phyloP scores from a whole-genome alignment of 345 rosid species.

The Hypericum perforatum region DNA sequence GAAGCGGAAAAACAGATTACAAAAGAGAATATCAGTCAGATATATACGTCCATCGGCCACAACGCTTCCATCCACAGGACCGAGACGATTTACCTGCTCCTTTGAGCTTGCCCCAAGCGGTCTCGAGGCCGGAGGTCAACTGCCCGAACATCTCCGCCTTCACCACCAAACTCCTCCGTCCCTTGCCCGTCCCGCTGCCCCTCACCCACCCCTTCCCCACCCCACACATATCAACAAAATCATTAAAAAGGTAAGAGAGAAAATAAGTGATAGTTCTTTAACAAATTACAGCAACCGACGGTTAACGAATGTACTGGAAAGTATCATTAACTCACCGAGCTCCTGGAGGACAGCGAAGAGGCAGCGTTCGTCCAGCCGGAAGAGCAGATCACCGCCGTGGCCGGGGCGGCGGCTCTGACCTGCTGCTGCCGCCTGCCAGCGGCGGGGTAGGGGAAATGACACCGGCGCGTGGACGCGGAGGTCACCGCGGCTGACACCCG shows the following conservation, averaged over 20 bases:
- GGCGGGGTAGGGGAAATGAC: conserved; percentile 16
- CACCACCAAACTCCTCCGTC: conserved; percentile 37
- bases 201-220: conserved; percentile 45
- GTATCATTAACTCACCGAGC: conserved; percentile 27
- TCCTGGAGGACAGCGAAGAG: conserved; percentile 43
- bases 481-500: conserved; percentile 29
- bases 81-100: conserved; percentile 53
- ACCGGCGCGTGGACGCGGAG: conserved; percentile 36
- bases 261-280: too few species aligned
- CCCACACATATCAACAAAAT: not conserved
- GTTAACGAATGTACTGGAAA: too few species aligned
- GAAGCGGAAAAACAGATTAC: too few species aligned
- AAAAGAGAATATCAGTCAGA: too few species aligned
- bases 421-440: conserved; percentile 5
- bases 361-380: conserved; percentile 26
- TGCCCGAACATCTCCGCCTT: conserved; percentile 97
- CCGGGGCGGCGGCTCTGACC: conserved; percentile 16
- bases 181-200: conserved; percentile 30
- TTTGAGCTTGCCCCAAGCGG: conserved; percentile 97
- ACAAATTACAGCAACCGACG: too few species aligned
- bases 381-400: conserved; percentile 25
- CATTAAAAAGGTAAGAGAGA: not conserved
- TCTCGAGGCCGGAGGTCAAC: conserved; percentile 80
- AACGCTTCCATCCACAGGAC: not conserved
- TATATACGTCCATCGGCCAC: not conserved